Conservation (phyloP, 495 filamentous ascomycete genomes). For the Aspergillus kassunensis region DNA sequence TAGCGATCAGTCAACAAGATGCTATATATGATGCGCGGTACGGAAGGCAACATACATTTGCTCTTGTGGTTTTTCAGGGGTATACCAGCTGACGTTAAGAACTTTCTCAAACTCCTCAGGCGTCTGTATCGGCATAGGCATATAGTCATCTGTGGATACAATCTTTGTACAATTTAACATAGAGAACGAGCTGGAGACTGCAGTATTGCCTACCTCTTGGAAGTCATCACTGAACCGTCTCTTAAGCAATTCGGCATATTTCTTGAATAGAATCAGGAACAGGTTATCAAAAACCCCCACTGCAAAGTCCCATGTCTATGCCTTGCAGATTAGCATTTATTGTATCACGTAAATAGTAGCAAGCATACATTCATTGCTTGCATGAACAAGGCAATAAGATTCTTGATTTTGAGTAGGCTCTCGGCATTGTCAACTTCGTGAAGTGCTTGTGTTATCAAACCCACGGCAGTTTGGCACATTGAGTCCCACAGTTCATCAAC, state of each 20-base stretch:
- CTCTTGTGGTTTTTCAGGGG: constrained; percentile 73
- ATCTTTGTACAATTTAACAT: constrained; percentile 51
- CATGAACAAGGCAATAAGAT: constrained; percentile 88
- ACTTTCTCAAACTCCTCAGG: constrained; percentile 94
- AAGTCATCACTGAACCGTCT: constrained; percentile 89
- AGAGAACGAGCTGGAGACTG: too few relatives aligned
- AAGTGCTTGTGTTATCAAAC: constrained; percentile 71
- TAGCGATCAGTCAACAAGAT: constrained; percentile 11
- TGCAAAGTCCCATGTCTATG: constrained; percentile 80
- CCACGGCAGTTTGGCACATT: constrained; percentile 85
- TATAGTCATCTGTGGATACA: constrained; percentile 95
- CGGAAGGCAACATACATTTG: constrained; percentile 54
- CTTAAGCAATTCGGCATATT: constrained; percentile 90
- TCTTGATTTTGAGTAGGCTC: constrained; percentile 83
- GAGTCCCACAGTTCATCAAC: constrained; percentile 98
- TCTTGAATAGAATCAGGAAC: constrained; percentile 80
- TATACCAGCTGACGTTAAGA: constrained; percentile 89
- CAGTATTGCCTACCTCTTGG: constrained; percentile 58
- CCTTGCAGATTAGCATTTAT: constrained; percentile 9
- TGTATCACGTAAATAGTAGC: not conserved
- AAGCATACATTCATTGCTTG: constrained; percentile 79
- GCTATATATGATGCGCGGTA: not conserved
- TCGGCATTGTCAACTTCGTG: constrained; percentile 77
- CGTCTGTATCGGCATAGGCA: constrained; percentile 94
- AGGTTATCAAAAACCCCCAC: constrained; percentile 78